Percentiles rank a stretch among this genome's conserved stretches.
These are phyloP conservation scores for Herpetospermum pedunculosum DNA, from an alignment of 306 rosid genomes.

Conservation along the genomic window DNA sequence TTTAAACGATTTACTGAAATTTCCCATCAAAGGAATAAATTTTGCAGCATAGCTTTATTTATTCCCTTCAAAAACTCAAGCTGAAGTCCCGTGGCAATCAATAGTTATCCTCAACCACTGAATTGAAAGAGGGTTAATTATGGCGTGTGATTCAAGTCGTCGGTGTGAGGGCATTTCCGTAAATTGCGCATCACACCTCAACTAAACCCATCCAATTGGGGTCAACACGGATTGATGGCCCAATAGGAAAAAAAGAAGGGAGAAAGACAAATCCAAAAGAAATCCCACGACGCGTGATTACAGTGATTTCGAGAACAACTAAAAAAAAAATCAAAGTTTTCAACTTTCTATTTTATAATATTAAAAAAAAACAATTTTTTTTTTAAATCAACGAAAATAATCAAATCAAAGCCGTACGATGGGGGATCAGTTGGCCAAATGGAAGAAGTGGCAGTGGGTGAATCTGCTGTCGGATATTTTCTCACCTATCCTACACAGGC, in stretches of 20 bases:
- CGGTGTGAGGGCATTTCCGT: constrained; percentile 6
- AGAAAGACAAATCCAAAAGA: neutral
- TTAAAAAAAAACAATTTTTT: neutral
- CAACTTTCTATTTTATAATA: neutral
- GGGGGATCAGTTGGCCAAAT: neutral
- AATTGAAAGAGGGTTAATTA: neutral
- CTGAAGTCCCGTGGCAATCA: neutral
- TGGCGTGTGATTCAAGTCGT: constrained; percentile 1
- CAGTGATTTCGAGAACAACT: neutral
- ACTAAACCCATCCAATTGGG: constrained; percentile 2
- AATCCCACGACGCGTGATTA: neutral
- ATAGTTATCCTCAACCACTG: neutral
- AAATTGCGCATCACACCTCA: neutral
- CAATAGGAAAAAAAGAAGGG: neutral
- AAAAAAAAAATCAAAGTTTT: neutral
- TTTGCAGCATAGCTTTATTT: neutral
- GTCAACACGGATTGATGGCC: neutral
- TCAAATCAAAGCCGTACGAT: neutral
- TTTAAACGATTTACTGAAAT: neutral
- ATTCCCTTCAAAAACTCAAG: neutral
- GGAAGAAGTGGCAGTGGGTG: neutral
- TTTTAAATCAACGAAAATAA: neutral
- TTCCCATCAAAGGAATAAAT: neutral
- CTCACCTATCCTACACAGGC: neutral
- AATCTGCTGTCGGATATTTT: constrained; percentile 1